Percentiles rank a stretch among this genome's conserved stretches.
phyloP scores from a whole-genome alignment of 257 asterid species.

The Verbena officinalis region DNA sequence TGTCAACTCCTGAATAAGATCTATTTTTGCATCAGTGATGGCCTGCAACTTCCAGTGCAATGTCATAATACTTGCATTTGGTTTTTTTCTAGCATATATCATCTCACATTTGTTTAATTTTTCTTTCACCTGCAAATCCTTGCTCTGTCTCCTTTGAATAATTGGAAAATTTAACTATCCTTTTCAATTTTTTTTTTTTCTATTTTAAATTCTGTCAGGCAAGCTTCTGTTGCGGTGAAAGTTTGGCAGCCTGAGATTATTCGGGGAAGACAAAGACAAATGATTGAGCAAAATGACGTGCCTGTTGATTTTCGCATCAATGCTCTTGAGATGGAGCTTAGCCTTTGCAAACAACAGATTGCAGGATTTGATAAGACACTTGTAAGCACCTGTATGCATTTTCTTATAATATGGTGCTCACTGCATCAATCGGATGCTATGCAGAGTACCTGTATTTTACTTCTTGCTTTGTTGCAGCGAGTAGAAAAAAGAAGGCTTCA shows the following conservation, averaged over 20 bases:
- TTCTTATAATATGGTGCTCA: too few relatives aligned
- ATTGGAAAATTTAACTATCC: not conserved
- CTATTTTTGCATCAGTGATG: not conserved
- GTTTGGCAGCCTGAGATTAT: conserved; percentile 96
- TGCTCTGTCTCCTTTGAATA: not conserved
- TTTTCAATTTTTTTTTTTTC: not conserved
- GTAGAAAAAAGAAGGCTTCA: conserved; percentile 56
- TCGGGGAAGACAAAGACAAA: conserved; percentile 67
- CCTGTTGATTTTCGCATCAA: conserved; percentile 62
- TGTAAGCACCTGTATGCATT: conserved; percentile 46
- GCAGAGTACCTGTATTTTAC: not conserved
- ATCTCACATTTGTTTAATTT: conserved; percentile 13
- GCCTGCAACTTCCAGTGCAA: conserved; percentile 12
- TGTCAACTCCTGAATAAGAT: not conserved
- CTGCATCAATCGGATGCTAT: not conserved
- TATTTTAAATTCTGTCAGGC: conserved; percentile 43
- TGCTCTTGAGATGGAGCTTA: conserved; percentile 85
- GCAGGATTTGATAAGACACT: conserved; percentile 55
- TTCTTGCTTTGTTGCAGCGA: conserved; percentile 50
- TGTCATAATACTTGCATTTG: conserved; percentile 14
- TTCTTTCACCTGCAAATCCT: conserved; percentile 3
- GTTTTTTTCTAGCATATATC: conserved; percentile 3
- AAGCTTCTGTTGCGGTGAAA: conserved; percentile 74
- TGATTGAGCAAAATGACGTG: conserved; percentile 72
- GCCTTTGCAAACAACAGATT: conserved; percentile 83